A percentile compares a stretch with the other conserved stretches of the same genome.
phyloP scores from a whole-genome alignment of 1,139 yeast genomes.

The Scheffersomyces insectosa region DNA sequence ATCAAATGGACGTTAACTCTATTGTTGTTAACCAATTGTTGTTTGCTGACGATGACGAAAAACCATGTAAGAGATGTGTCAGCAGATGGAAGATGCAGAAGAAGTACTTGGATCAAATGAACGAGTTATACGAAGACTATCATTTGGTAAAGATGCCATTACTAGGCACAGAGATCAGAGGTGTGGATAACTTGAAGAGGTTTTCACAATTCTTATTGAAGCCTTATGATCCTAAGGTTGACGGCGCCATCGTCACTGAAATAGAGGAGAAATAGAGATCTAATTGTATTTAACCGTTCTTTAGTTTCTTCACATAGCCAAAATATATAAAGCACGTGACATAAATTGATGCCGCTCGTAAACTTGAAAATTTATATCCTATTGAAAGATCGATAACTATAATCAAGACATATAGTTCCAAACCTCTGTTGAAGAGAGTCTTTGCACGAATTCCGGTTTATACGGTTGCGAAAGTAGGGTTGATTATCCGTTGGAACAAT shows the following conservation, averaged over 20 bases:
- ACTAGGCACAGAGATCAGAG: conserved; percentile 91
- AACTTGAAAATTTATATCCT: not conserved
- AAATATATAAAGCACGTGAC: not conserved
- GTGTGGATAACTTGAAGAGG: conserved; percentile 76
- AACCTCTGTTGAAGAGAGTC: too few relatives aligned
- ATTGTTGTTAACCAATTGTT: conserved; percentile 92
- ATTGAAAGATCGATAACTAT: not conserved
- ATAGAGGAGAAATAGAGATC: conserved; percentile 51
- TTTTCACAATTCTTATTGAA: conserved; percentile 69
- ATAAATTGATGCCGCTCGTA: not conserved
- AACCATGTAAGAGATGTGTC: conserved; percentile 81
- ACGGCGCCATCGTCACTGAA: conserved; percentile 62
- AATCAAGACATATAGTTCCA: too few relatives aligned
- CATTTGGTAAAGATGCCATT: conserved; percentile 94
- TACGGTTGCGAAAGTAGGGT: too few relatives aligned
- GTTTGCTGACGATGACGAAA: conserved; percentile 73
- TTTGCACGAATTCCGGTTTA: too few relatives aligned
- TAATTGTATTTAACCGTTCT: not conserved
- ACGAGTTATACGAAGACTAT: conserved; percentile 90
- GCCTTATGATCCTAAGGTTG: conserved; percentile 68
- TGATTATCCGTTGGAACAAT: too few relatives aligned
- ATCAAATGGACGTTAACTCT: conserved; percentile 94
- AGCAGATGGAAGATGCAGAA: conserved; percentile 95
- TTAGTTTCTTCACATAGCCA: not conserved
- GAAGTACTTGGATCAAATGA: conserved; percentile 92